Conservation (phyloP, 257 asterid species). For the Nicotiana paniculata region DNA sequence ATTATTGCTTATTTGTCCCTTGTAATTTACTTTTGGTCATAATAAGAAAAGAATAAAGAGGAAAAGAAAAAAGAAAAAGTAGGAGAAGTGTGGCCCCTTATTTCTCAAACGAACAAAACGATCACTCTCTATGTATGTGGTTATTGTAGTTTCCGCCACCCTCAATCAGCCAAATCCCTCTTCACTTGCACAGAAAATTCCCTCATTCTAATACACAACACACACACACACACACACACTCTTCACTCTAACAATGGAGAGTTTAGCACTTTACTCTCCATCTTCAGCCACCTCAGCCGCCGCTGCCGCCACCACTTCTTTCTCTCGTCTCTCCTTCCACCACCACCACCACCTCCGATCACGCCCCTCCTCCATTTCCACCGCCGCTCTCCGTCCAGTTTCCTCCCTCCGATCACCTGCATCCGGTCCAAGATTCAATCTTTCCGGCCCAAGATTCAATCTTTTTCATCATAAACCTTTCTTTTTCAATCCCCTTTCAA, state of each 20-base stretch:
- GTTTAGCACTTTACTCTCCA: constrained; percentile 54
- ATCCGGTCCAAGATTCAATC: constrained; percentile 11
- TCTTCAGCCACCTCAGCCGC: constrained; percentile 20
- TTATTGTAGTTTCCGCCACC: constrained; percentile 25
- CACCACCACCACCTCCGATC: constrained; percentile 38
- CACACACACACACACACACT: background rate
- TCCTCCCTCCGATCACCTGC: constrained; percentile 20
- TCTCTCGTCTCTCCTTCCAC: constrained; percentile 35
- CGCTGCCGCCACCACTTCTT: constrained; percentile 33
- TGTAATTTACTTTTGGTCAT: background rate
- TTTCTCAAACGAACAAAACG: constrained; percentile 1
- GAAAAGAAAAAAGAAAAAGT: background rate
- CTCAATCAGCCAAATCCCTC: background rate
- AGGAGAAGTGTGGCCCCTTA: background rate
- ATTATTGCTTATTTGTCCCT: background rate
- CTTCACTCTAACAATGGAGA: constrained; percentile 46
- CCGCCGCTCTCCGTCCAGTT: constrained; percentile 30
- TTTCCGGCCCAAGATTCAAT: background rate
- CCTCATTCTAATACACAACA: background rate
- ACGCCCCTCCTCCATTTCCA: constrained; percentile 18
- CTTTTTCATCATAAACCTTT: constrained; percentile 16
- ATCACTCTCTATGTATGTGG: constrained; percentile 12
- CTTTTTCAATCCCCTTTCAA: constrained; percentile 11
- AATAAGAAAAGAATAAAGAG: background rate
- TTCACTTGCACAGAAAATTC: background rate